Percentiles rank a stretch among this genome's conserved stretches.
These are phyloP conservation scores for Aspergillus egyptiacus DNA, from an alignment of 495 filamentous ascomycete species.

Conservation along the genomic window DNA sequence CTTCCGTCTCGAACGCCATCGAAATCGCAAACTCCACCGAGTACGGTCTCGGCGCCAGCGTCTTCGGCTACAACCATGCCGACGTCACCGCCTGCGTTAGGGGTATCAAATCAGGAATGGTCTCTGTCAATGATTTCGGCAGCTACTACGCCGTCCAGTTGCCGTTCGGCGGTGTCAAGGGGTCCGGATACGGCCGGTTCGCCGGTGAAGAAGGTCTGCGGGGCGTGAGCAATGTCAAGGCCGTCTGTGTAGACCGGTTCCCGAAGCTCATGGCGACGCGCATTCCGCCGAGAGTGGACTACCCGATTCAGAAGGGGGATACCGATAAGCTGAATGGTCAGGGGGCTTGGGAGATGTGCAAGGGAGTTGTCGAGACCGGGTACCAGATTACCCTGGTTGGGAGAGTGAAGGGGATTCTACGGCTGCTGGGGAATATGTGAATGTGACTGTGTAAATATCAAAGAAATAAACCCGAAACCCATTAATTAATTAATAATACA, in stretches of 20 bases:
- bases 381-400: conserved; percentile 50
- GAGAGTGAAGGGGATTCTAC: conserved; percentile 43
- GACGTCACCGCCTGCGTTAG: conserved; percentile 54
- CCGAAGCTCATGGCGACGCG: conserved; percentile 53
- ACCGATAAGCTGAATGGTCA: conserved; percentile 46
- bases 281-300: conserved; percentile 73
- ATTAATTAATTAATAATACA: too few species aligned
- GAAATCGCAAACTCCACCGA: conserved; percentile 67
- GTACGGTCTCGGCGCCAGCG: conserved; percentile 74
- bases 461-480: too few species aligned
- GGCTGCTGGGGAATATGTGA: conserved; percentile 45
- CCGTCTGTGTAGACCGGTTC: conserved; percentile 72
- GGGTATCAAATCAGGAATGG: conserved; percentile 79
- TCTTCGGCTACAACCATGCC: conserved; percentile 58
- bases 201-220: conserved; percentile 85
- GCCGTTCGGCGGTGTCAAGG: conserved; percentile 83
- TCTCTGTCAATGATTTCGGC: conserved; percentile 90
- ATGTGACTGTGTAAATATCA: too few species aligned
- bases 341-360: conserved; percentile 54
- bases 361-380: conserved; percentile 57
- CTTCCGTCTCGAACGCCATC: conserved; percentile 55
- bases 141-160: conserved; percentile 87
- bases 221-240: conserved; percentile 77
- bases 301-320: conserved; percentile 57
- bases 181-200: conserved; percentile 89